Evolutionary conservation across 75 land plant genomes (phyloP), one percentile per base, ranked within the genome.

Genomic region (Larix kaempferi): DNA sequence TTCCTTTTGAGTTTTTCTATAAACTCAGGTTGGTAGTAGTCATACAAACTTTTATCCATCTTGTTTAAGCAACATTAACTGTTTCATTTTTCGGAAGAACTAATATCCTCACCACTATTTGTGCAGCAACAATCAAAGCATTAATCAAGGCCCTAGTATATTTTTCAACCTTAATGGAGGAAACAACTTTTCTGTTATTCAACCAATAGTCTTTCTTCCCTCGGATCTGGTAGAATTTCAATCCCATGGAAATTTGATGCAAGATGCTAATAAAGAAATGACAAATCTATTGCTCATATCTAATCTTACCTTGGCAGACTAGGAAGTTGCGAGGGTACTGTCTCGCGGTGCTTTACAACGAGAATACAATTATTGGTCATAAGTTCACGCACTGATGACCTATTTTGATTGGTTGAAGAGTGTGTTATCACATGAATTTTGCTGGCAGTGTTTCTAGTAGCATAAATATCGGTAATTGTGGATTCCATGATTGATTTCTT

Each of bases 1-100:
- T 87, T 35, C 89, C 91, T 37, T 91, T 89, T 77, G 88, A 91
- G 63, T 91, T 74, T 85, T 91, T 91, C 35, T 91, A 91, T 75
- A 19, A 71, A 59, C 57, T 74, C 71, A 89, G 91, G 94, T 91
- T 12, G 23, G 21, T 75, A 11, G 15, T 0, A 60, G 0, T 60
- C 22, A 21, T 60, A n/a, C 37, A 56, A 65, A 60, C 6, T 6
- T 26, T n/a, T 58, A 3, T n/a, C n/a, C 60, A 17, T 44, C 49
- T 49, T 49, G 52, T 49, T 49, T 62, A 27, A 19, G 52, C 41
- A 6, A 23, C 27, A 33, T 16, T 16, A 58, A 4, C 15, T 6
- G 22, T 54, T 16, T 14, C 49, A 74, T 64, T 21, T 5, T 1
- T 19, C 23, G 41, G 33, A 10, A 73, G 37, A 76, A 80, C n/a